Evolutionary conservation across 2,329 filamentous ascomycete species (phyloP), one percentile per base, ranked within the genome.

Genomic region (Ophidiomyces ophidiicola): DNA sequence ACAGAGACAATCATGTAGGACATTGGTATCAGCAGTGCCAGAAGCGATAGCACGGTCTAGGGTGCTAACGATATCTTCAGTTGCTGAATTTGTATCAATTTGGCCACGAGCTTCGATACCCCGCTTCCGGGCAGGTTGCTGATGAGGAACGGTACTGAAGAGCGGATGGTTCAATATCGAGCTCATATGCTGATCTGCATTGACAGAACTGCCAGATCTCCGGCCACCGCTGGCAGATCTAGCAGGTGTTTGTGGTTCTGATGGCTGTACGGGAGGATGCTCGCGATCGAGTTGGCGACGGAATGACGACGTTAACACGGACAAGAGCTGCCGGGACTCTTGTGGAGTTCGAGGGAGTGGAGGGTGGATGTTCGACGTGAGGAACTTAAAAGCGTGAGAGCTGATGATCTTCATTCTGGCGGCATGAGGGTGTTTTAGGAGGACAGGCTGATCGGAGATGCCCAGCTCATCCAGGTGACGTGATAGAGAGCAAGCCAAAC

Each of bases 271-370:
- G 21, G 54, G 51, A 12, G 68, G 70, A 57, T 78, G 70, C 43
- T 71, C 68, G 38, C 62, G 65, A 50, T 80, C 75, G 29, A 81
- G 67, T 43, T 79, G 74, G 35, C 68, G 63, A 47, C 74, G 68
- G 54, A 81, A 81, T 8, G 75, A 79, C 28, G 66, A 68, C 15
- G 74, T 78, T 46, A 81, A 67, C 14, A 75, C 63, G 38, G 63
- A 67, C 28, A 80, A 66, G 5, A 81, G 62, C 48, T 74, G 69
- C 45, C 72, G 63, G 11, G 71, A 75, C 50, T 80, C 72, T 42
- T 67, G 67, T 3, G 67, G 62, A 18, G 67, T 72, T 11, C 77
- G 62, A 17, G 75, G 61, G 20, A 63, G 56, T 33, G 64, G 66
- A 29, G 60, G 62, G 47, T 70, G 66, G 28, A 80, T 64, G 52